Evolutionary conservation across 345 rosid genomes (phyloP), one percentile per base, ranked within the genome.

Genomic region (Gossypium mustelinum): DNA sequence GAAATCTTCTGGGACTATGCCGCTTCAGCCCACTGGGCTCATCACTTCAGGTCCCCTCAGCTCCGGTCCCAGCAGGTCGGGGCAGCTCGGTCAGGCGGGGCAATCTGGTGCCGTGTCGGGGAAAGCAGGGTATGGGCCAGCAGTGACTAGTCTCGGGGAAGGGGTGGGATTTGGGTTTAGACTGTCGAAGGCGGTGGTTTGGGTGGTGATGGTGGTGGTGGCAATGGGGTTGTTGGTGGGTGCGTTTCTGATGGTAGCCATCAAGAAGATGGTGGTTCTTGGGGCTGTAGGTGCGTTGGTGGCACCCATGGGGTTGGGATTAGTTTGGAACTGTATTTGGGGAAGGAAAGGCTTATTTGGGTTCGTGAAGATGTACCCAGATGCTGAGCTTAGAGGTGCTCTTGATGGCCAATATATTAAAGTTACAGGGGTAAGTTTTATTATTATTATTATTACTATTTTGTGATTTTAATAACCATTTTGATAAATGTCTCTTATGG

Each of bases 371-470:
- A 84, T 84, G 75, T 87, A 85, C 78, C 93, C 94, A 4, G 93
- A 92, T 81, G 87, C 94, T 43, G 97, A 87, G 85, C 97, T 92
- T 75, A 87, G 98, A 85, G 93, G 93, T 45, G 97, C 98, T 54
- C 76, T 85, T 73, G 97, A 94, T 86, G 98, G 98, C 44, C 97
- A 94, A 69, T 85, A 87, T 74, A 93, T 94, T 57, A 94, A 92
- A 84, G 94, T 94, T 76, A 92, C 98, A 24, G 98, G 98, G 89
- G 98, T 92, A 89, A 75, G 11, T 29, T 70, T 56, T 73, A 47
- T 11, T 11, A 12, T 10, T 29, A 29, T 3, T 47, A 29, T 20
- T 20, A 20, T 3, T 47, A 12, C 11, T 47, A n/a, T n/a, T 56
- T 56, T 2, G 7, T 18, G 3, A 8, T 20, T 18, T 9, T 47